Conservation (phyloP, 805 yeast species). For the Pichia membranifaciens region DNA sequence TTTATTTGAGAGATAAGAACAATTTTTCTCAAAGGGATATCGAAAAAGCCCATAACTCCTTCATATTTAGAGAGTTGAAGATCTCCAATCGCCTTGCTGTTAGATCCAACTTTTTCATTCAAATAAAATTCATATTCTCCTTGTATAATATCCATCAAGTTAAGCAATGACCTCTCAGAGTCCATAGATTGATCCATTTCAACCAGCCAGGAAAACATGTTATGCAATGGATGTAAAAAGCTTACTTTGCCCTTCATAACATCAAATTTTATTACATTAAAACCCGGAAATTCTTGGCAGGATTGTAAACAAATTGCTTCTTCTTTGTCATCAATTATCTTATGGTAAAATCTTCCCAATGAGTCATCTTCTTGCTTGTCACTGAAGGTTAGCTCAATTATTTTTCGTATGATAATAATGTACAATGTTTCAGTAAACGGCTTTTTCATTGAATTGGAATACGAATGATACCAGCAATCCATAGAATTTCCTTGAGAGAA, state of each 20-base stretch:
- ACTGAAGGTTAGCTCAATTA: constrained; percentile 15
- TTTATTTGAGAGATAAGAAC: constrained; percentile 80
- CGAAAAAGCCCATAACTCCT: constrained; percentile 40
- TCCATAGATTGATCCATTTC: constrained; percentile 39
- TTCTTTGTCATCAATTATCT: constrained; percentile 22
- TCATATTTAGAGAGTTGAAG: constrained; percentile 14
- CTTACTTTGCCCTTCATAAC: constrained; percentile 50
- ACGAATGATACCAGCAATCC: constrained; percentile 17
- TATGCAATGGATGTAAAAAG: constrained; percentile 75
- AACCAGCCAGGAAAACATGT: constrained; percentile 64
- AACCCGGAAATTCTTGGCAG: constrained; percentile 20
- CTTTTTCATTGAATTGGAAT: constrained; percentile 14
- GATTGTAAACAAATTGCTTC: constrained; percentile 16
- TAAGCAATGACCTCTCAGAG: constrained; percentile 12
- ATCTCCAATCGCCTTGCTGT: background rate
- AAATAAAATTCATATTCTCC: constrained; percentile 17
- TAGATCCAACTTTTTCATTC: constrained; percentile 5
- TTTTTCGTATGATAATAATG: constrained; percentile 13
- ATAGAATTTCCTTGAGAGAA: constrained; percentile 14
- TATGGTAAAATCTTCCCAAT: constrained; percentile 1
- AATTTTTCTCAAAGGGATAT: constrained; percentile 70
- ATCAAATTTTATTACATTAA: constrained; percentile 31
- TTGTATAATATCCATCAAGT: constrained; percentile 16
- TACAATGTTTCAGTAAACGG: constrained; percentile 17
- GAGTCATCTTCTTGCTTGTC: constrained; percentile 11